These are phyloP conservation scores for Epichloe gansuensis DNA, from an alignment of 2,329 filamentous ascomycete species.

Conservation along the genomic window DNA sequence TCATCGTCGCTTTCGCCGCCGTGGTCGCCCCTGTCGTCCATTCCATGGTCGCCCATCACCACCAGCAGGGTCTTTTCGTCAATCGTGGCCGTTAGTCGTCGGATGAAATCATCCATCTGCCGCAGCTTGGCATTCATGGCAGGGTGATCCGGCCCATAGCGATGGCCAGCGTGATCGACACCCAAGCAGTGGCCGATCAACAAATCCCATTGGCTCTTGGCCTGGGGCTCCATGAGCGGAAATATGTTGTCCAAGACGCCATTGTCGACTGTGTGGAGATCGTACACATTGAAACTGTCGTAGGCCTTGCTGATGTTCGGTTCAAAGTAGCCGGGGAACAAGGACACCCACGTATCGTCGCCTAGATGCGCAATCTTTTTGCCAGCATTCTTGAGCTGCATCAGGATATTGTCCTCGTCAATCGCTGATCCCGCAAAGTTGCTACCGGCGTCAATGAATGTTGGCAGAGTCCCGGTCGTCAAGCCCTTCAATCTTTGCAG, in stretches of 20 bases:
- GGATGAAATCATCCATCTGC: constrained; percentile 79
- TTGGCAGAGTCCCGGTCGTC: constrained; percentile 88
- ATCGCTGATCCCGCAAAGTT: constrained; percentile 94
- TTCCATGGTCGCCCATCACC: constrained; percentile 98
- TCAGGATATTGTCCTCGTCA: constrained; percentile 72
- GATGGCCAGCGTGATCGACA: constrained; percentile 92
- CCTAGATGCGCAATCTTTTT: constrained; percentile 81
- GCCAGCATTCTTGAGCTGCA: constrained; percentile 51
- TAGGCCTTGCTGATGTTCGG: constrained; percentile 74
- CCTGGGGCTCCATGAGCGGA: constrained; percentile 57
- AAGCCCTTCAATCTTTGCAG: constrained; percentile 85
- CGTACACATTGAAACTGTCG: constrained; percentile 97
- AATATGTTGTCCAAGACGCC: constrained; percentile 86
- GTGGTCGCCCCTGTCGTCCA: constrained; percentile 95
- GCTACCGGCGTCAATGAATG: constrained; percentile 84
- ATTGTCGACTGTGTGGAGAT: constrained; percentile 91
- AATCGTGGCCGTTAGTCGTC: constrained; percentile 54
- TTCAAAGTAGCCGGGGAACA: constrained; percentile 93
- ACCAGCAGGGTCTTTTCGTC: constrained; percentile 82
- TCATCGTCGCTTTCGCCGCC: constrained; percentile 98
- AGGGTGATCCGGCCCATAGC: constrained; percentile 84
- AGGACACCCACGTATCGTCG: constrained; percentile 92
- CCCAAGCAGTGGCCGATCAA: constrained; percentile 88
- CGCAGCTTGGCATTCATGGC: constrained; percentile 84
- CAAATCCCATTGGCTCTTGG: constrained; percentile 73